phyloP scores from a whole-genome alignment of 1,284 basidiomycete genomes.

The Ganoderma meredithae region DNA sequence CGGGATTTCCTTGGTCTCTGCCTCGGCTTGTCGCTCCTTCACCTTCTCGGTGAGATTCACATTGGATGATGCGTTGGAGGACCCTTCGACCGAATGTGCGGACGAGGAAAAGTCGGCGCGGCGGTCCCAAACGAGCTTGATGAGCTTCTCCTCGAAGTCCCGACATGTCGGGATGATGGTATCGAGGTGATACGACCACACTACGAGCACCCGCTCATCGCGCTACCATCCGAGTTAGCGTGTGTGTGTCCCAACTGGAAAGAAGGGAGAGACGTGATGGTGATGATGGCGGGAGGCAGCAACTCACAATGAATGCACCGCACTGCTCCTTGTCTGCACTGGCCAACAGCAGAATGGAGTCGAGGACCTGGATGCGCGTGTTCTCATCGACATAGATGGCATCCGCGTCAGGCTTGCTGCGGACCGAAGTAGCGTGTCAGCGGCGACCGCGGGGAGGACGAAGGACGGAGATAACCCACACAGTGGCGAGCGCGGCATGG shows the following conservation, averaged over 20 bases:
- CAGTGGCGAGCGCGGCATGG: constrained; percentile 73
- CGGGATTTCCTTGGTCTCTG: constrained; percentile 34
- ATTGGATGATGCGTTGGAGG: constrained; percentile 57
- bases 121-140: constrained; percentile 80
- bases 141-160: constrained; percentile 80
- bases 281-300: not conserved
- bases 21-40: constrained; percentile 19
- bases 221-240: constrained; percentile 50
- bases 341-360: constrained; percentile 67
- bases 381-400: constrained; percentile 63
- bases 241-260: not conserved
- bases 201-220: constrained; percentile 75
- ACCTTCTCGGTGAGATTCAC: constrained; percentile 57
- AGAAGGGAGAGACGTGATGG: too few species aligned
- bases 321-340: constrained; percentile 84
- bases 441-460: not conserved
- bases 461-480: constrained; percentile 54
- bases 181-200: constrained; percentile 82
- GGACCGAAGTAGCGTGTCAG: not conserved
- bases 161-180: constrained; percentile 67
- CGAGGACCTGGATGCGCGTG: constrained; percentile 72
- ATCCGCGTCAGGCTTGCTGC: constrained; percentile 57
- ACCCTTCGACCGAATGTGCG: constrained; percentile 43
- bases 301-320: constrained; percentile 79
- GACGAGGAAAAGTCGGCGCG: constrained; percentile 50